Conservation (phyloP, 805 yeast genomes). For the Sugiyamaella boreocaroliniensis region DNA sequence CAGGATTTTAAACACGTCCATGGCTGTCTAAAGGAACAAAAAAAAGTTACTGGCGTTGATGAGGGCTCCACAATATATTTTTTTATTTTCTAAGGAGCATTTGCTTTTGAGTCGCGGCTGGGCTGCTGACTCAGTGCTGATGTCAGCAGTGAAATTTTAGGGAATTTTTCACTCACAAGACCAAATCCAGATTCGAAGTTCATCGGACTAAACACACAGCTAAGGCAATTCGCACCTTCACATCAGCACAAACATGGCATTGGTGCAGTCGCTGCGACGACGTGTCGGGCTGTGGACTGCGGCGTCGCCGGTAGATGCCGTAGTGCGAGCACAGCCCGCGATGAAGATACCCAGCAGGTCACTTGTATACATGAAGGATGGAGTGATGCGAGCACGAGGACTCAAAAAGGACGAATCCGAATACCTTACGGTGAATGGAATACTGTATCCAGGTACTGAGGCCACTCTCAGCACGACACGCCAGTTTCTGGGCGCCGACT, state of each 20-base stretch:
- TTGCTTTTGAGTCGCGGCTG: background rate
- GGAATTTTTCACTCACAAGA: background rate
- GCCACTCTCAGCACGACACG: slow-evolving; percentile 46
- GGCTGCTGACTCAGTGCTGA: background rate
- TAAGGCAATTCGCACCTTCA: background rate
- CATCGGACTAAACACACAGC: background rate
- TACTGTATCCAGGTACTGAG: slow-evolving; percentile 46
- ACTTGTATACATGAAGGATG: slow-evolving; percentile 35
- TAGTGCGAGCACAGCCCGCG: background rate
- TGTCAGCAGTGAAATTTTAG: background rate
- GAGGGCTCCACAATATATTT: slow-evolving; percentile 1
- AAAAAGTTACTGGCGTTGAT: background rate
- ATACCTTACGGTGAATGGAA: slow-evolving; percentile 44
- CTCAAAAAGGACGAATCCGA: slow-evolving; percentile 64
- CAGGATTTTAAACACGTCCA: slow-evolving; percentile 86
- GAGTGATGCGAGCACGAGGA: slow-evolving; percentile 57
- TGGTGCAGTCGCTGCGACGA: background rate
- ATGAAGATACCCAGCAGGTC: slow-evolving; percentile 8
- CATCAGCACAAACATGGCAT: background rate
- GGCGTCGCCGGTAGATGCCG: background rate
- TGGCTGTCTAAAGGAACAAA: slow-evolving; percentile 24
- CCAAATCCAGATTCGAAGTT: background rate
- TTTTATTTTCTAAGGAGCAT: background rate
- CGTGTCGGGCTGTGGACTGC: background rate
- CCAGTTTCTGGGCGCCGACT: slow-evolving; percentile 44